Evolutionary conservation across 805 yeast genomes (phyloP).

Genomic region (Henningerozyma blattae): DNA sequence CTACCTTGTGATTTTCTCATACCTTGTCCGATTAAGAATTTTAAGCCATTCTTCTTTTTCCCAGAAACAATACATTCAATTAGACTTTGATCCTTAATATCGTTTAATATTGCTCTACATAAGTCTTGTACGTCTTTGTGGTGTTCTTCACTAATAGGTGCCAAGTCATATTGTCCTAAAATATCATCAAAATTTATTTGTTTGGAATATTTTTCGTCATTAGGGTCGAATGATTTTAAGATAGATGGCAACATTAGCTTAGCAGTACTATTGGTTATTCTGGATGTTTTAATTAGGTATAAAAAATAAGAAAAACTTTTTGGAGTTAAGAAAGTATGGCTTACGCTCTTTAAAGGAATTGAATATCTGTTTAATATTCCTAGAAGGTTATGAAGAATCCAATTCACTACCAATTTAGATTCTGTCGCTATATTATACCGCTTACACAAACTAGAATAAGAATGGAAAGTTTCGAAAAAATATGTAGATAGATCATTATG

Average conservation of each 20-base stretch:
- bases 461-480: slow-evolving; percentile 29
- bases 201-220: no score
- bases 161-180: slow-evolving; percentile 43
- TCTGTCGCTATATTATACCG: slow-evolving; percentile 14
- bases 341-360: slow-evolving; percentile 20
- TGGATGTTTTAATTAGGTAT: slow-evolving; percentile 31
- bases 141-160: slow-evolving; percentile 22
- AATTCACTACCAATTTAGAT: slow-evolving; percentile 45
- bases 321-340: slow-evolving; percentile 26
- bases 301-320: slow-evolving; percentile 44
- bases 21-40: slow-evolving; percentile 71
- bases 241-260: slow-evolving; percentile 52
- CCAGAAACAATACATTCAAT: slow-evolving; percentile 47
- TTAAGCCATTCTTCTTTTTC: slow-evolving; percentile 50
- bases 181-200: slow-evolving; percentile 28
- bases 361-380: slow-evolving; percentile 53
- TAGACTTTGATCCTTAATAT: slow-evolving; percentile 34
- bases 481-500: slow-evolving; percentile 34
- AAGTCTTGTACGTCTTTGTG: slow-evolving; percentile 25
- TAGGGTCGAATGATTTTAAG: slow-evolving; percentile 28
- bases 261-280: slow-evolving; percentile 56
- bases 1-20: slow-evolving; percentile 70
- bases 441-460: slow-evolving; percentile 24
- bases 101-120: slow-evolving; percentile 34
- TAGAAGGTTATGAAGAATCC: slow-evolving; percentile 72